These are phyloP conservation scores for Thalassiosira ordinaria DNA, from an alignment of 352 stramenopile genomes.

Conservation along the genomic window DNA sequence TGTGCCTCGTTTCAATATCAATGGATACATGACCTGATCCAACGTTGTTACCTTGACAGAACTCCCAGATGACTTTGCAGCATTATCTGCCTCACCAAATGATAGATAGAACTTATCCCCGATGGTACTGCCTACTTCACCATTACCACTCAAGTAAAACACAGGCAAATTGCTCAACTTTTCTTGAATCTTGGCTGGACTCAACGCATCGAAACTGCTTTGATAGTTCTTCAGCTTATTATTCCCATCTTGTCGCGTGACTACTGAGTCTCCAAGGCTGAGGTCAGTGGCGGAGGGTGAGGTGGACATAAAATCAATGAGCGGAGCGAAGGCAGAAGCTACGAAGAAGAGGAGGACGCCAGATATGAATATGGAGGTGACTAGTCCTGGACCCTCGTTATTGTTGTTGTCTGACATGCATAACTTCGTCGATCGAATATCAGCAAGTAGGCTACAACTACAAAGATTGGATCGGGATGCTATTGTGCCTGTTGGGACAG, in stretches of 20 bases:
- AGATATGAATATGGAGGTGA: constrained; percentile 34
- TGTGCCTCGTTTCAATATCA: constrained; percentile 61
- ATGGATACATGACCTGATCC: constrained; percentile 68
- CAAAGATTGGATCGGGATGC: not conserved
- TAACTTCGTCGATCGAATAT: not conserved
- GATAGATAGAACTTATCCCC: constrained; percentile 64
- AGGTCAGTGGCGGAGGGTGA: constrained; percentile 20
- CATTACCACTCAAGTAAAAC: constrained; percentile 53
- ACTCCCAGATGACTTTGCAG: constrained; percentile 11
- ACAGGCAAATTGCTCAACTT: constrained; percentile 69
- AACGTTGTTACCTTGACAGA: constrained; percentile 65
- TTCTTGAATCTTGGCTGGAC: constrained; percentile 54
- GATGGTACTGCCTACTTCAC: constrained; percentile 29
- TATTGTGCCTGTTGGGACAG: not conserved
- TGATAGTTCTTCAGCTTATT: constrained; percentile 52
- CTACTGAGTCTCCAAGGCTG: constrained; percentile 56
- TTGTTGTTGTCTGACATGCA: constrained; percentile 23
- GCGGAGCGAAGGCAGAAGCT: constrained; percentile 39
- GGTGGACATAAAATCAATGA: constrained; percentile 31
- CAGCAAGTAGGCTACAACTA: not conserved
- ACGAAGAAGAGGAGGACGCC: constrained; percentile 55
- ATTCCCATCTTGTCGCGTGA: constrained; percentile 57
- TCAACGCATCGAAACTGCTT: constrained; percentile 56
- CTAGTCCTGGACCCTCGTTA: constrained; percentile 15
- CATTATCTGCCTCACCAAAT: constrained; percentile 50